Evolutionary conservation across 768 basidiomycete genomes (phyloP).

Genomic region (Amylocystis lapponica): DNA sequence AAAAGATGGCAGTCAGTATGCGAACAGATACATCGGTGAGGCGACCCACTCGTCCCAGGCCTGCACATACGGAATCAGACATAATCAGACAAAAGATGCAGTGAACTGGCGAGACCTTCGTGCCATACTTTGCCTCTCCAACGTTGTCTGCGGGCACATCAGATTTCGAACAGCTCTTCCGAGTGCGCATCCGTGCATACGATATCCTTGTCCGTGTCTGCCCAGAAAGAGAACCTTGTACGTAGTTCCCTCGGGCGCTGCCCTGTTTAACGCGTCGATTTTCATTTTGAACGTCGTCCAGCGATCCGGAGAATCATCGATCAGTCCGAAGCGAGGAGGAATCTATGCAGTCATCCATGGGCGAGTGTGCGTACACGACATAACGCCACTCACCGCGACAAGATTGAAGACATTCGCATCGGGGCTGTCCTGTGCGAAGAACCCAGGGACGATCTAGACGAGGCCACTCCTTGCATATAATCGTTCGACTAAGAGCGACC

Average conservation of each 20-base stretch:
- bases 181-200: conserved; percentile 34
- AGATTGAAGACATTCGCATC: conserved; percentile 20
- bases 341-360: conserved; percentile 31
- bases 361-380: not conserved
- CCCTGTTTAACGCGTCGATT: conserved; percentile 43
- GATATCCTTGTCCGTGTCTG: conserved; percentile 70
- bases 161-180: not conserved
- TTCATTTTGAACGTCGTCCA: conserved; percentile 42
- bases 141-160: conserved; percentile 51
- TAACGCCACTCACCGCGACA: conserved; percentile 23
- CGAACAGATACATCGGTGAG: not conserved
- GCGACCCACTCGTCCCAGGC: conserved; percentile 55
- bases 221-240: conserved; percentile 66
- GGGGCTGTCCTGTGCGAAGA: conserved; percentile 38
- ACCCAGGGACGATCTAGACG: conserved; percentile 28
- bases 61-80: conserved; percentile 12
- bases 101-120: conserved; percentile 24
- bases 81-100: not conserved
- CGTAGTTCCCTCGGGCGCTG: conserved; percentile 29
- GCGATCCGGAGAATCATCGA: conserved; percentile 41
- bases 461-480: not conserved
- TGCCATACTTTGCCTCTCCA: conserved; percentile 52
- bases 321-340: conserved; percentile 52
- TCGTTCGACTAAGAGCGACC: not conserved
- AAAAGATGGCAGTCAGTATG: not conserved